Percentiles rank a stretch among this genome's conserved stretches.
Evolutionary conservation across 2,329 filamentous ascomycete genomes (phyloP).

Genomic region (Ceratocystis ficicola): DNA sequence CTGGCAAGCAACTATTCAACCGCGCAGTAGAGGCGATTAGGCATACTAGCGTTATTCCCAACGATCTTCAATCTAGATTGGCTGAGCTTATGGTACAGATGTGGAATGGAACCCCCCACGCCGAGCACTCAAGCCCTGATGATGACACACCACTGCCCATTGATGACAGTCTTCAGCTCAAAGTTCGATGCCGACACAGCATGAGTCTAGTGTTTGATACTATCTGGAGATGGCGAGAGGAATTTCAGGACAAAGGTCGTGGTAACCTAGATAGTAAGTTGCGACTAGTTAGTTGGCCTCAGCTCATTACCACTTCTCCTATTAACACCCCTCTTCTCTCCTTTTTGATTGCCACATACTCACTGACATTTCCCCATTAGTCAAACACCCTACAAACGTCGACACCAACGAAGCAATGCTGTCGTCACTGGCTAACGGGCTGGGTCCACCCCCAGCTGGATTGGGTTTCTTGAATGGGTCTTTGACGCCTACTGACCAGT

Average conservation of each 20-base stretch:
- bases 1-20: constrained; percentile 57
- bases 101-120: constrained; percentile 55
- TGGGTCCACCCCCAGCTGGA: constrained; percentile 38
- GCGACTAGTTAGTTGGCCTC: neutral
- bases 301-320: neutral
- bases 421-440: constrained; percentile 49
- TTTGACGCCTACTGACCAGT: constrained; percentile 41
- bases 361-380: constrained; percentile 3
- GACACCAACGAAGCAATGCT: constrained; percentile 61
- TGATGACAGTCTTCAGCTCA: constrained; percentile 63
- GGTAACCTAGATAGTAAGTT: constrained; percentile 58
- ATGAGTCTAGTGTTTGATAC: constrained; percentile 78
- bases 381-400: constrained; percentile 77
- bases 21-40: constrained; percentile 58
- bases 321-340: neutral
- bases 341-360: constrained; percentile 4
- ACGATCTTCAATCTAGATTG: constrained; percentile 67
- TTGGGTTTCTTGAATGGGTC: constrained; percentile 40
- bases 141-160: constrained; percentile 41
- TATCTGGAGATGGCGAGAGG: constrained; percentile 75
- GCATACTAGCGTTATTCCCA: constrained; percentile 60
- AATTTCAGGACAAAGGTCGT: constrained; percentile 59
- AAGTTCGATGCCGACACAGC: constrained; percentile 72
- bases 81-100: constrained; percentile 80
- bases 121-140: constrained; percentile 38